Conservation (phyloP, 2,329 filamentous ascomycete genomes). For the Byssochlamys sp. region DNA sequence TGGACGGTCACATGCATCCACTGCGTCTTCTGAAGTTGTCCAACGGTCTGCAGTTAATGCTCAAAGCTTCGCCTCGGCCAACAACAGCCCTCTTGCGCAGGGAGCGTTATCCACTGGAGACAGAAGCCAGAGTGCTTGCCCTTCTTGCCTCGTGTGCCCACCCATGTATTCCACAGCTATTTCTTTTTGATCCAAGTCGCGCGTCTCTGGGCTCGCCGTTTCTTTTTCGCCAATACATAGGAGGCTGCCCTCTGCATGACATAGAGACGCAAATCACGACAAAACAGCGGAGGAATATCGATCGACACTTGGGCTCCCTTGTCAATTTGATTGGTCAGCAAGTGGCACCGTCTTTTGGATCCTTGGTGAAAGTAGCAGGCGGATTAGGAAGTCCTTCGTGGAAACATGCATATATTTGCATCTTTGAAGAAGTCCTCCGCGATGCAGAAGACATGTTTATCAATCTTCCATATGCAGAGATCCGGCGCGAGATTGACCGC, state of each 20-base stretch:
- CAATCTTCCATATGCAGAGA: conserved; percentile 46
- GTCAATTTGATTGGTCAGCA: conserved; percentile 37
- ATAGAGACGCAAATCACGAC: conserved; percentile 19
- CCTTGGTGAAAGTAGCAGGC: conserved; percentile 37
- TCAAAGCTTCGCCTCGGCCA: conserved; percentile 28
- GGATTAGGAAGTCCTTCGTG: conserved; percentile 42
- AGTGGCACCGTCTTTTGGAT: conserved; percentile 42
- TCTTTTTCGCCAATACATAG: conserved; percentile 28
- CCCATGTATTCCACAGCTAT: conserved; percentile 28
- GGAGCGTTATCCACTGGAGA: conserved; percentile 30
- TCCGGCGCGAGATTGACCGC: conserved; percentile 41
- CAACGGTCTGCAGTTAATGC: conserved; percentile 26
- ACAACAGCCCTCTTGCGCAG: conserved; percentile 30
- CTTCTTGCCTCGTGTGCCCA: conserved; percentile 24
- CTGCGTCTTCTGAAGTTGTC: conserved; percentile 28
- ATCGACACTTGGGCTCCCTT: conserved; percentile 26
- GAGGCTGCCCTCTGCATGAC: conserved; percentile 24
- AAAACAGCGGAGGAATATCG: conserved; percentile 22
- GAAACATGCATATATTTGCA: conserved; percentile 43
- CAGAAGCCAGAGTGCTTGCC: conserved; percentile 30
- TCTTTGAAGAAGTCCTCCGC: conserved; percentile 46
- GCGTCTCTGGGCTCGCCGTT: conserved; percentile 22
- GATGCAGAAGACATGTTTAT: conserved; percentile 52
- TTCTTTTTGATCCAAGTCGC: conserved; percentile 26
- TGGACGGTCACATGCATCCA: conserved; percentile 26